phyloP scores from a whole-genome alignment of 805 yeast genomes.

The Ogataea glucozyma region DNA sequence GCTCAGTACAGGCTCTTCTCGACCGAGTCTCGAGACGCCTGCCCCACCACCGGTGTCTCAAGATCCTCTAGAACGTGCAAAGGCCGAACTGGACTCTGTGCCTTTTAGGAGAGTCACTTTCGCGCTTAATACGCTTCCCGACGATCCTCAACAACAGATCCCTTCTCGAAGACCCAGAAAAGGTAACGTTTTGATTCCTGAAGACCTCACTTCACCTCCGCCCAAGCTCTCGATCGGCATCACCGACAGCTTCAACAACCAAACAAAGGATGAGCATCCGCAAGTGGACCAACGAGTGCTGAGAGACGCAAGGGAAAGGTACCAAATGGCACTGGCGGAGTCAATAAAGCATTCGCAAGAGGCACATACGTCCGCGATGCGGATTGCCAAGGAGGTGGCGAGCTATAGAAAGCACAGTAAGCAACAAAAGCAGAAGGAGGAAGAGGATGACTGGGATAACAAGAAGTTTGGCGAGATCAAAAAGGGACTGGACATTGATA shows the following conservation, averaged over 20 bases:
- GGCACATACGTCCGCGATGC: conserved; percentile 70
- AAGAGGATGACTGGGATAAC: conserved; percentile 27
- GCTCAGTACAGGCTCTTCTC: not conserved
- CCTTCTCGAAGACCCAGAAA: conserved; percentile 56
- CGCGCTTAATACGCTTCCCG: conserved; percentile 48
- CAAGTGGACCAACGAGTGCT: conserved; percentile 49
- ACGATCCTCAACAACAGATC: conserved; percentile 63
- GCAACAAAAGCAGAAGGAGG: conserved; percentile 27
- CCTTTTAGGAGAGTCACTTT: conserved; percentile 50
- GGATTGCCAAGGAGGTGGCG: conserved; percentile 67
- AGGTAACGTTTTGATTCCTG: conserved; percentile 62
- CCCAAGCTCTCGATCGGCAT: conserved; percentile 70
- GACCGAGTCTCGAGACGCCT: not conserved
- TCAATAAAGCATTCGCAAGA: conserved; percentile 74
- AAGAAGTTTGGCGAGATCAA: conserved; percentile 13
- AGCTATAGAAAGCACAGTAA: conserved; percentile 39
- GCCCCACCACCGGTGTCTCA: conserved; percentile 2
- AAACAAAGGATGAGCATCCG: conserved; percentile 29
- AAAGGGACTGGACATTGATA: conserved; percentile 56
- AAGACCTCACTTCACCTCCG: conserved; percentile 63
- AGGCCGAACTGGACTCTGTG: conserved; percentile 28
- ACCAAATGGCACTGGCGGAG: conserved; percentile 53
- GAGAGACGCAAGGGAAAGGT: conserved; percentile 58
- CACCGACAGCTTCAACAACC: conserved; percentile 45
- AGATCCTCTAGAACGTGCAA: conserved; percentile 9